Percentiles rank a stretch among this genome's conserved stretches.
Evolutionary conservation across 371 early-diverging fungal genomes (phyloP).

Genomic region (Actinomucor elegans): DNA sequence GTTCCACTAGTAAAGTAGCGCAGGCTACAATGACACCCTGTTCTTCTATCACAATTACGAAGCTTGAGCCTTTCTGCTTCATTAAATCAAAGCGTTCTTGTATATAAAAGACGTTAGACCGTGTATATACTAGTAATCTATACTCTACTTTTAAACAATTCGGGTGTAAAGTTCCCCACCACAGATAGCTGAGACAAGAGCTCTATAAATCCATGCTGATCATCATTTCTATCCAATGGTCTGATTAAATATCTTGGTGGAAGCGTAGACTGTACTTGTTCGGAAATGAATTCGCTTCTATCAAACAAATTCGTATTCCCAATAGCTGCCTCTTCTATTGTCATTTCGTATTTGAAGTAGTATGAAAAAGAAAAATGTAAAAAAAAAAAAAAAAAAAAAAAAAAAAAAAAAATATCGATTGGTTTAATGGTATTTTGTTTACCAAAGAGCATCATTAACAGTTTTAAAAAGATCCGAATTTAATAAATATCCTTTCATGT

Average conservation of each 20-base stretch:
- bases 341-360: no score
- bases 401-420: no score
- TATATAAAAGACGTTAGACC: neutral
- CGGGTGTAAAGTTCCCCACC: constrained; percentile 60
- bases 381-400: no score
- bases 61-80: constrained; percentile 61
- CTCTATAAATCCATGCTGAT: constrained; percentile 43
- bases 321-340: no score
- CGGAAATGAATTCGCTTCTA: neutral
- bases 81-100: constrained; percentile 68
- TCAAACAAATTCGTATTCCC: no score
- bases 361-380: no score
- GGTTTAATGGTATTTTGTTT: no score
- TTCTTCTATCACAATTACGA: constrained; percentile 75
- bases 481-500: no score
- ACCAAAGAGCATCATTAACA: no score
- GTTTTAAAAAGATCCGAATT: no score
- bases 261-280: neutral
- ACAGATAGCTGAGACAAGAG: constrained; percentile 64
- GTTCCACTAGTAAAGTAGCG: constrained; percentile 92
- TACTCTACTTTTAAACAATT: constrained; percentile 66
- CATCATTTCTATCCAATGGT: constrained; percentile 75
- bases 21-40: constrained; percentile 71
- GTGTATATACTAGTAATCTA: neutral
- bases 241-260: constrained; percentile 56